Evolutionary conservation across 176 grass and related monocot genomes (phyloP).

Genomic region (Eleusine coracana): DNA sequence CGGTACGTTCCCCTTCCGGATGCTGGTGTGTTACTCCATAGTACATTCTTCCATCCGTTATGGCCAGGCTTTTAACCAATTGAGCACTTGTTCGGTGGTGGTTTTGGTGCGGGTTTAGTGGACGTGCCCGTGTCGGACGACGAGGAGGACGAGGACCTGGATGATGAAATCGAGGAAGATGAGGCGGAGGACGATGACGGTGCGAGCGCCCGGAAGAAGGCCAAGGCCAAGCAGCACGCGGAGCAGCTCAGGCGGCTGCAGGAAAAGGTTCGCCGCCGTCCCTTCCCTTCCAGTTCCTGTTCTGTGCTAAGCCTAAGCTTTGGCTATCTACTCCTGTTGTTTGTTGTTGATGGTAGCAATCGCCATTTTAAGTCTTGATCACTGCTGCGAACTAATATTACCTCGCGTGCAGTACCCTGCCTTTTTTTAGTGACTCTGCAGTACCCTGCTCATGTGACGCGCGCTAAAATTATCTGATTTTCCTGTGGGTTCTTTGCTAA

Average conservation of each 20-base stretch:
- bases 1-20: slow-evolving; percentile 30
- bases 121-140: slow-evolving; percentile 50
- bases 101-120: slow-evolving; percentile 33
- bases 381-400: not conserved
- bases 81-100: slow-evolving; percentile 27
- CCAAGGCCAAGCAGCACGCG: slow-evolving; percentile 68
- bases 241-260: slow-evolving; percentile 67
- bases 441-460: not conserved
- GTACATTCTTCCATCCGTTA: not conserved
- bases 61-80: slow-evolving; percentile 1
- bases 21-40: not conserved
- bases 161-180: slow-evolving; percentile 16
- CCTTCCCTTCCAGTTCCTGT: not conserved
- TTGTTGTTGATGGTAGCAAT: not conserved
- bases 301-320: not conserved
- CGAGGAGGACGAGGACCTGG: slow-evolving; percentile 30
- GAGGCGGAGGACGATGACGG: not conserved
- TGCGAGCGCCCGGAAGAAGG: slow-evolving; percentile 10
- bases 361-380: not conserved
- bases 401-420: not conserved
- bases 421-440: not conserved
- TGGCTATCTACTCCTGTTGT: not conserved
- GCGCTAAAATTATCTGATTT: not conserved
- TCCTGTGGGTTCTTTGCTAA: not conserved
- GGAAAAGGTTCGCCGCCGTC: slow-evolving; percentile 59